Base-by-base conservation (phyloP, 805 yeast genomes). In the Candida xiaguanensis region DNA sequence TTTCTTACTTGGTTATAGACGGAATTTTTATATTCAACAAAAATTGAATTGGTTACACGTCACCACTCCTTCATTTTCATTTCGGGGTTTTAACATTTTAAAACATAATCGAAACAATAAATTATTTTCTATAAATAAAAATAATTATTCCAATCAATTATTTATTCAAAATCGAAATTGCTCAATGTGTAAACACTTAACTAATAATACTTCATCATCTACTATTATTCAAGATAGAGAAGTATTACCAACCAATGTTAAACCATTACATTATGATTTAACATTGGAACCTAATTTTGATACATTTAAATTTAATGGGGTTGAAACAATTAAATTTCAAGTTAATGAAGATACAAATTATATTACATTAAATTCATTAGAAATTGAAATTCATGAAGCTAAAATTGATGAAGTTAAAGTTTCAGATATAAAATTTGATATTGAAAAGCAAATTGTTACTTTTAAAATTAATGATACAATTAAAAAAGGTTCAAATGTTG, bases 361-460 rank as follows among this genome's bases (percentile, higher is more conserved):
- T 19, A 67, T 82, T 41, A 65, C 73, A 18, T 65, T 87, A 52
- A 85, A 87, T 67, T 56, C 77, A 15, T 50, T 79, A 16, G 95
- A 87, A 34, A 72, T 85, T 44, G 83, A 78, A 9, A 67, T 83
- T 49, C 73, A 74, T 44, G 57, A 67, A 25, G 82, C 78, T 13
- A 58, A 54, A 36, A 50, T 67, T 46, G 53, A 65, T 41, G 65
- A 58, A 40, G 50, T 54, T 20, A 39, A 39, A 6, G 48, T 56
- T 20, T 28, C 53, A 5, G 48, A 49, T 15, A 53, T 61, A 45
- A 36, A 51, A 16, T 60, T 50, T 39, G 61, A 62, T 37, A 61
- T 61, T 14, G 75, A 74, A 4, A 52, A 57, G 34, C 69, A 67
- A 42, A 58, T 69, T 23, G 61, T 60, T 28, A 59, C 69, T n/a